Evolutionary conservation across 2,329 filamentous ascomycete genomes (phyloP), one percentile per base, ranked within the genome.

Genomic region (Thermothelomyces thermophilus): DNA sequence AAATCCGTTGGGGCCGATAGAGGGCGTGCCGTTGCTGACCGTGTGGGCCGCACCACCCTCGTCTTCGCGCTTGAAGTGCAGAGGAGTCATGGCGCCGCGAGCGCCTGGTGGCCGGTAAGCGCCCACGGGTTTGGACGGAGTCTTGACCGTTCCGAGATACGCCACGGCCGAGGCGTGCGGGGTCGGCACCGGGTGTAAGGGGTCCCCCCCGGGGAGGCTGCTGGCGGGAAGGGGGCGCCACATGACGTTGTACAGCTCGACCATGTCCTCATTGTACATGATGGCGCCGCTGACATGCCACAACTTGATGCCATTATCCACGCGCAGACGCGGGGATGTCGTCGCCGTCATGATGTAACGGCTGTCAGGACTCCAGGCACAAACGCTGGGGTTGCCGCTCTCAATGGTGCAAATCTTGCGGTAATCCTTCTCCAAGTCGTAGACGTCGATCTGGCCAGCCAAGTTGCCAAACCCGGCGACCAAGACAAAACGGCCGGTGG

Each of bases 401-500:
- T 97, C 89, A 59, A 98, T 93, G 41, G 90, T 96, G 70, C 83
- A 85, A 51, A 98, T 76, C 76, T 97, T 97, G 64, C 79, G 77
- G 71, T 90, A 94, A 68, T 96, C 88, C 74, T 91, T 95, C 66
- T 93, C 85, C 58, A 97, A 75, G 69, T 98, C 93, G 70, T 96
- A 97, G 44, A 98, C 85, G 65, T 98, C 93, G 75, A 97, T 95
- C 72, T 96, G 90, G 43, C 93, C 93, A 58, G 91, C 90, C 70
- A 98, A 74, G 72, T 98, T 98, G 62, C 93, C 93, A 70, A 98
- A 98, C 41, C 93, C 93, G 56, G 91, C 93, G 48, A 98, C 87
- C 57, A 97, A 75, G 46, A 94, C 87, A 63, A 96, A 97, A 17
- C 90, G 86, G 46, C 90, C 91, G 56, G 88, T 90, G 14, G 93